Evolutionary conservation across 768 basidiomycete species (phyloP).

Genomic region (Tulasnella sp.): DNA sequence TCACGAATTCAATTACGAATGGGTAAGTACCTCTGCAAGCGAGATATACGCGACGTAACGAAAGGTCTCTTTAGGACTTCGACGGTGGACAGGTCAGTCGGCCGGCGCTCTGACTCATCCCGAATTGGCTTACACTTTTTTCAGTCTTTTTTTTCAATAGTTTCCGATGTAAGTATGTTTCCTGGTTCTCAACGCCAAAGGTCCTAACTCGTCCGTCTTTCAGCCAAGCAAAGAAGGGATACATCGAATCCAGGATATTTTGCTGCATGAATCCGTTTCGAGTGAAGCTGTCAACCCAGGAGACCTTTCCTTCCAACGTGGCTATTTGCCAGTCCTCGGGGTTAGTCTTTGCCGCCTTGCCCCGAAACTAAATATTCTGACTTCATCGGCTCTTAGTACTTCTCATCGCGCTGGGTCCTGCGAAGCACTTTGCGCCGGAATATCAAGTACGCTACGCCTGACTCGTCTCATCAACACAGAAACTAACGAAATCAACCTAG

Average conservation of each 20-base stretch:
- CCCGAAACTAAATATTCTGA: slow-evolving; percentile 26
- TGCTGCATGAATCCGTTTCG: slow-evolving; percentile 42
- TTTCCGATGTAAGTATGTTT: slow-evolving; percentile 34
- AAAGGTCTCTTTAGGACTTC: slow-evolving; percentile 34
- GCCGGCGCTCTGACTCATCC: neutral
- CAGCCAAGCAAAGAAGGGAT: slow-evolving; percentile 38
- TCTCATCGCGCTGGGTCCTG: slow-evolving; percentile 33
- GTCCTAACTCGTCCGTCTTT: slow-evolving; percentile 27
- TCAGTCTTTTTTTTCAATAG: slow-evolving; percentile 37
- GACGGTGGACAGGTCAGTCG: slow-evolving; percentile 43
- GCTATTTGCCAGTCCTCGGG: slow-evolving; percentile 45
- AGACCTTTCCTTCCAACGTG: slow-evolving; percentile 52
- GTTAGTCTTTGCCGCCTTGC: slow-evolving; percentile 29
- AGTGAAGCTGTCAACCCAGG: slow-evolving; percentile 32
- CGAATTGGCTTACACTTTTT: neutral
- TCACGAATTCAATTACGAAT: slow-evolving; percentile 25
- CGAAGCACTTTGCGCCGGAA: neutral
- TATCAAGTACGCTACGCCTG: neutral
- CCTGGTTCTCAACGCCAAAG: neutral
- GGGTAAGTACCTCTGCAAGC: slow-evolving; percentile 28
- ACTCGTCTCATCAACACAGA: neutral
- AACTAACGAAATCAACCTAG: neutral
- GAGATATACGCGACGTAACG: neutral
- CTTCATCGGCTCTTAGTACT: slow-evolving; percentile 36
- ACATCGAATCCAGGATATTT: slow-evolving; percentile 43